Percentiles rank a stretch among this genome's conserved stretches.
Evolutionary conservation across 2,329 filamentous ascomycete species (phyloP).

Genomic region (Nigrospora sphaerica): DNA sequence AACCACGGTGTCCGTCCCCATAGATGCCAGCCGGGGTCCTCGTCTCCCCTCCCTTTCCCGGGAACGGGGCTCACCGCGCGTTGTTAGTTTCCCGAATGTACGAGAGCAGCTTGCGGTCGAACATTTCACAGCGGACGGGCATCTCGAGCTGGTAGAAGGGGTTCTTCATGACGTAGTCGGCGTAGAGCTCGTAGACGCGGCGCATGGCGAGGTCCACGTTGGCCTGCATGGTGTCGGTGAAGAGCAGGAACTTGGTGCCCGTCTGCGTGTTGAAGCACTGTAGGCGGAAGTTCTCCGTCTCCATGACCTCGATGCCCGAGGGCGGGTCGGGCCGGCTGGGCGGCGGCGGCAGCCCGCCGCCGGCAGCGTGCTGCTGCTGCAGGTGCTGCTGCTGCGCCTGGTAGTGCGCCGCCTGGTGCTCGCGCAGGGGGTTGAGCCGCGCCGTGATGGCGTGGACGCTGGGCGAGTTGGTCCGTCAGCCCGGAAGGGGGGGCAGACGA

Average conservation of each 20-base stretch:
- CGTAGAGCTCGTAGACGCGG: slow-evolving; percentile 88
- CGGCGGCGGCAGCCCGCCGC: slow-evolving; percentile 9
- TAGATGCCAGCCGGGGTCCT: no score
- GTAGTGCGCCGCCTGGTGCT: slow-evolving; percentile 12
- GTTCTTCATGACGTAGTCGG: slow-evolving; percentile 99
- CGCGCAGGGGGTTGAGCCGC: slow-evolving; percentile 50
- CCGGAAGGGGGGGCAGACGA: background rate
- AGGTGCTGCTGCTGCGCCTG: slow-evolving; percentile 6
- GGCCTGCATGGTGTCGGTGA: slow-evolving; percentile 81
- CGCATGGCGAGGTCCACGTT: slow-evolving; percentile 80
- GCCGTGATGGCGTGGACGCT: slow-evolving; percentile 65
- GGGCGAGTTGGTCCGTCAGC: slow-evolving; percentile 6
- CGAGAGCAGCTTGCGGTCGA: slow-evolving; percentile 76
- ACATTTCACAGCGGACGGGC: slow-evolving; percentile 91
- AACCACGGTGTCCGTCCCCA: no score
- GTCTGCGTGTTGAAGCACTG: slow-evolving; percentile 95
- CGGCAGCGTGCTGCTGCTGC: slow-evolving; percentile 12
- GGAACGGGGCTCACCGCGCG: slow-evolving; percentile 36
- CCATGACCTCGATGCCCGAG: slow-evolving; percentile 84
- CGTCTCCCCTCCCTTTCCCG: background rate
- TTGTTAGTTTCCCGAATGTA: slow-evolving; percentile 71
- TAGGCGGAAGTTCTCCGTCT: slow-evolving; percentile 88
- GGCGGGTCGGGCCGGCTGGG: slow-evolving; percentile 52
- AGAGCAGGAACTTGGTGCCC: slow-evolving; percentile 90
- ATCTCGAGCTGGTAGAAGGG: slow-evolving; percentile 98